Conservation (phyloP, 2,329 filamentous ascomycete species). For the Eurotiales sp. region DNA sequence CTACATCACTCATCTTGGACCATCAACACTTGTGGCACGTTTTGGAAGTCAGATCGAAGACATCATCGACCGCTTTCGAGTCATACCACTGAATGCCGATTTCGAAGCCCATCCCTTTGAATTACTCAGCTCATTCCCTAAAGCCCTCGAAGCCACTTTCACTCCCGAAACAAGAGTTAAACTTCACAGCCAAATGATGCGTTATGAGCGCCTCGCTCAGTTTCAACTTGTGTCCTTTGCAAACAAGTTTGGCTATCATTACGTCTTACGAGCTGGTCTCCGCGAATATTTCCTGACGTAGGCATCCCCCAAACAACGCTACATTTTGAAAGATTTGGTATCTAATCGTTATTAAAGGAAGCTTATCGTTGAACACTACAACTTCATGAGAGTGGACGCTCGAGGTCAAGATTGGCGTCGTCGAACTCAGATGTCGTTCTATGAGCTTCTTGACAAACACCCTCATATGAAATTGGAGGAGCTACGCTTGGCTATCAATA, state of each 20-base stretch:
- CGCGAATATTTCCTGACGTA: conserved; percentile 27
- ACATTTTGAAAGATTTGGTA: neutral
- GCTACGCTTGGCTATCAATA: conserved; percentile 18
- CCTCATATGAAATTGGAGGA: conserved; percentile 21
- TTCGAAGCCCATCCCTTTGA: conserved; percentile 23
- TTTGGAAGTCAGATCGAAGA: conserved; percentile 14
- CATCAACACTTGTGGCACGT: conserved; percentile 14
- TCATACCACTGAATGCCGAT: conserved; percentile 21
- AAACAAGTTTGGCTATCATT: conserved; percentile 23
- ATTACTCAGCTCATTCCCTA: conserved; percentile 18
- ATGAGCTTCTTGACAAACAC: conserved; percentile 21
- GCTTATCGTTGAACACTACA: conserved; percentile 17
- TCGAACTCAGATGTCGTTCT: conserved; percentile 20
- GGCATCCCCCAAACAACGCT: conserved; percentile 11
- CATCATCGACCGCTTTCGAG: conserved; percentile 15
- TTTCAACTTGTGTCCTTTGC: conserved; percentile 18
- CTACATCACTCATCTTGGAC: neutral
- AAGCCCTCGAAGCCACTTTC: conserved; percentile 16
- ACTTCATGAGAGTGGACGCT: conserved; percentile 21
- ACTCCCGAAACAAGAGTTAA: conserved; percentile 13
- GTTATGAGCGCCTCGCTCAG: conserved; percentile 22
- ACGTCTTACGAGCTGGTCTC: conserved; percentile 24
- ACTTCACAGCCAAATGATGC: conserved; percentile 18
- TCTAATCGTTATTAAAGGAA: conserved; percentile 15
- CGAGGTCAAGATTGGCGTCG: conserved; percentile 17